A percentile compares a stretch with the other conserved stretches of the same genome.
Evolutionary conservation across 495 filamentous ascomycete genomes (phyloP).

Genomic region (Penicillium coprophilum): DNA sequence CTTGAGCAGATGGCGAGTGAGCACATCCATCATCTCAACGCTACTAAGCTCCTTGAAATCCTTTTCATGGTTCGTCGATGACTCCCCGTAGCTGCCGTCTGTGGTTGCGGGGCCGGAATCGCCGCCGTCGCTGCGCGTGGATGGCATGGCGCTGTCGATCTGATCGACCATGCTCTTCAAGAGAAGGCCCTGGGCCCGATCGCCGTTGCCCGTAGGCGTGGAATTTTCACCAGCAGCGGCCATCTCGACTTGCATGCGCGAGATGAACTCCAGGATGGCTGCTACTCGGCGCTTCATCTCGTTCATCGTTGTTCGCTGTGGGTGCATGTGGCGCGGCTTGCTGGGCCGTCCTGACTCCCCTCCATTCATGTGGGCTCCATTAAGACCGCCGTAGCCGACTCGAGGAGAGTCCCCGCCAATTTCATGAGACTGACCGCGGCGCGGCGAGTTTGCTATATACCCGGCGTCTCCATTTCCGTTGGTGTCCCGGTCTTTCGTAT

Average conservation of each 20-base stretch:
- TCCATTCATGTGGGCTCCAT: slow-evolving; percentile 42
- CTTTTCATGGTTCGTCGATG: slow-evolving; percentile 33
- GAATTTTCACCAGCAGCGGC: slow-evolving; percentile 53
- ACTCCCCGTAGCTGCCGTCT: slow-evolving; percentile 30
- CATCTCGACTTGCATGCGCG: slow-evolving; percentile 86
- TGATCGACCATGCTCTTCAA: slow-evolving; percentile 39
- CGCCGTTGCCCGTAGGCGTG: slow-evolving; percentile 39
- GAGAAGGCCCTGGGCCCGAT: slow-evolving; percentile 38
- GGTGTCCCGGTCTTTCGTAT: slow-evolving; percentile 71
- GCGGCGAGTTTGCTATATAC: slow-evolving; percentile 52
- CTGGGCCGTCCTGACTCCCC: slow-evolving; percentile 53
- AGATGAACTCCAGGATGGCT: slow-evolving; percentile 85
- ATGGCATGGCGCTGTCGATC: slow-evolving; percentile 32
- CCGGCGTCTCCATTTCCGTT: slow-evolving; percentile 52
- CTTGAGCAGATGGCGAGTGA: slow-evolving; percentile 72
- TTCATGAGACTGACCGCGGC: slow-evolving; percentile 66
- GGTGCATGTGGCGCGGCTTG: slow-evolving; percentile 57
- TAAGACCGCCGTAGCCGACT: slow-evolving; percentile 32
- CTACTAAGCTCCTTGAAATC: slow-evolving; percentile 68
- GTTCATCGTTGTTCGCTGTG: slow-evolving; percentile 70
- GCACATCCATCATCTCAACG: slow-evolving; percentile 79
- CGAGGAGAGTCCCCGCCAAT: slow-evolving; percentile 45
- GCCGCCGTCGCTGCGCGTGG: slow-evolving; percentile 29
- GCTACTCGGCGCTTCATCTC: slow-evolving; percentile 88
- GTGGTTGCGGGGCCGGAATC: slow-evolving; percentile 34